Evolutionary conservation across 1,284 basidiomycete genomes (phyloP).

Genomic region (Microbotryum scabiosae): DNA sequence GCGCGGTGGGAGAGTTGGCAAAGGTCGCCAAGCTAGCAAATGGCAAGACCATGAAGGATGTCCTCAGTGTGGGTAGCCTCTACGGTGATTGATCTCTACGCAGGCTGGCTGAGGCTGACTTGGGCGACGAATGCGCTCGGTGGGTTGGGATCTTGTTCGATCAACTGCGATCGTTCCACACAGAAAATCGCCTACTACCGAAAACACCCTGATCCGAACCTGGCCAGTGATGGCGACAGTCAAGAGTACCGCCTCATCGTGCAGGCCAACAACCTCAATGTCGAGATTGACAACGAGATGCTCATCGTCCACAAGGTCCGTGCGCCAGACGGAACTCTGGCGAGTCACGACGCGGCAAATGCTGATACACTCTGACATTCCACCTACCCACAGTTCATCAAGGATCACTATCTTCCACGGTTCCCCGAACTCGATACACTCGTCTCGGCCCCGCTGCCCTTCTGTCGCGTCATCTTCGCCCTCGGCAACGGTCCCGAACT

Average conservation of each 20-base stretch:
- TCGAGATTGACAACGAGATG: slow-evolving; percentile 97
- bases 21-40: slow-evolving; percentile 83
- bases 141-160: background rate
- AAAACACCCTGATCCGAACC: slow-evolving; percentile 59
- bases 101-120: background rate
- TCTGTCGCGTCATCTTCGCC: slow-evolving; percentile 79
- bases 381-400: slow-evolving; percentile 64
- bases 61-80: slow-evolving; percentile 56
- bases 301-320: slow-evolving; percentile 86
- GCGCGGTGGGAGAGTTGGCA: slow-evolving; percentile 67
- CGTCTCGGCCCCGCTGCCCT: slow-evolving; percentile 77
- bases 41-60: slow-evolving; percentile 74
- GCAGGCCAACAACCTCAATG: slow-evolving; percentile 92
- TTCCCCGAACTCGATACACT: slow-evolving; percentile 97
- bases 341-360: too few relatives aligned
- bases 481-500: slow-evolving; percentile 65
- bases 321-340: slow-evolving; percentile 16
- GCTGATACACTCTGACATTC: too few relatives aligned
- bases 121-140: background rate
- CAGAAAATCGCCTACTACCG: slow-evolving; percentile 85
- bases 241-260: slow-evolving; percentile 96
- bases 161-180: background rate
- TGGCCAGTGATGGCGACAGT: slow-evolving; percentile 63
- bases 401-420: slow-evolving; percentile 91
- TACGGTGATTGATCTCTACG: background rate